Percentiles rank a stretch among this genome's conserved stretches.
Evolutionary conservation across 192 early-diverging fungal genomes (phyloP).

Genomic region (Chytriomyces sp.): DNA sequence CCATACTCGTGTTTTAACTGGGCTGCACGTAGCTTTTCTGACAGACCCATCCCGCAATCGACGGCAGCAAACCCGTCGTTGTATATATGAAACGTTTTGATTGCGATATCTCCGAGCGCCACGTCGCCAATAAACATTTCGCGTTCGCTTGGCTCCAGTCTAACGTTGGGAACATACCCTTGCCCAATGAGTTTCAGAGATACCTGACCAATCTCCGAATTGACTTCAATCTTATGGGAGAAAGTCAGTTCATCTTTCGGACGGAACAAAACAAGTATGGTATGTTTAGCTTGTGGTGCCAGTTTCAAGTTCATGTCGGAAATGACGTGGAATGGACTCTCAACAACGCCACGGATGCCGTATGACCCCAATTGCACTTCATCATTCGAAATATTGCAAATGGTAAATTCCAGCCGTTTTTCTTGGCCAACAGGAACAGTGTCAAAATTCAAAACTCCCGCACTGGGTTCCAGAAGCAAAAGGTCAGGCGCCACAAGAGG

Average conservation of each 20-base stretch:
- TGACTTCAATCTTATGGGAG: not conserved
- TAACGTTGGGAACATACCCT: constrained; percentile 40
- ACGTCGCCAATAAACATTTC: constrained; percentile 39
- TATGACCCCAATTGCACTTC: not conserved
- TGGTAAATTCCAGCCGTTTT: not conserved
- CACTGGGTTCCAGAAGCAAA: constrained; percentile 16
- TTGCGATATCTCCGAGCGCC: constrained; percentile 35
- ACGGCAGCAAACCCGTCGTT: constrained; percentile 30
- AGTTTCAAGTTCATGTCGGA: not conserved
- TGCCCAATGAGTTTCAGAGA: constrained; percentile 33
- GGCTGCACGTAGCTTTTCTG: not conserved
- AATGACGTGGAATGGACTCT: constrained; percentile 10
- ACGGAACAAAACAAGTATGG: constrained; percentile 4
- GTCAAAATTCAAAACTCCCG: constrained; percentile 16
- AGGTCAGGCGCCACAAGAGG: constrained; percentile 26
- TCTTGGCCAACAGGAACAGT: constrained; percentile 13
- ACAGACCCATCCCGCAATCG: constrained; percentile 24
- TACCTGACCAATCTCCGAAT: constrained; percentile 9
- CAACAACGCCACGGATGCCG: not conserved
- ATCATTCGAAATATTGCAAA: constrained; percentile 5
- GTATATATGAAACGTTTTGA: constrained; percentile 30
- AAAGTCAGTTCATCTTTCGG: constrained; percentile 14
- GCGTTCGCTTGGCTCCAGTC: constrained; percentile 15
- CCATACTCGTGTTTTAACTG: not conserved
- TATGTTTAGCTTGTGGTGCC: not conserved